Evolutionary conservation across 2,329 filamentous ascomycete genomes (phyloP), one percentile per base, ranked within the genome.

Genomic region (Neophaeococcomyces aloes): DNA sequence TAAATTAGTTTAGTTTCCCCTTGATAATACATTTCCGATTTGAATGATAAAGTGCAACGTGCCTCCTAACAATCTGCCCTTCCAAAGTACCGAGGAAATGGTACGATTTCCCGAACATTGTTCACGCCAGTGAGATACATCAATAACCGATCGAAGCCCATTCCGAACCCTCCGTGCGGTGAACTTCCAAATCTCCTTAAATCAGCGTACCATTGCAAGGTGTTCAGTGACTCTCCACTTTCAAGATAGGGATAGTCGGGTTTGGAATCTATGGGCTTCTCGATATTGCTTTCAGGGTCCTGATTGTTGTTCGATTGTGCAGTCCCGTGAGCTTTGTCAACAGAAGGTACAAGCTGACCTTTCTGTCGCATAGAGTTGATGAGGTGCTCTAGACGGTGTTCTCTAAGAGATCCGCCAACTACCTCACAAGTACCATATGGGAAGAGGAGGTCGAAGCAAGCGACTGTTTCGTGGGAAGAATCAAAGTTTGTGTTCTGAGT

Each of bases 131-230:
- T 77, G 44, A 95, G 70, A 65, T 94, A 94, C 58, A 82, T 81
- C 54, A 94, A 64, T 50, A 94, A 72, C 44, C 88, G 77, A 68
- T 95, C 88, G 59, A 94, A 93, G 7, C 88, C 88, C 45, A 95
- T 63, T 2, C 88, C 88, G 59, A 94, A 95, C 1, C 88, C 88
- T 32, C 88, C 88, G 57, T 94, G 88, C 29, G 86, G 86, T 44
- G 86, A 85, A 53, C 82, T 88, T n/a, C 88, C 88, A 76, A 86
- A 95, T 53, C 82, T 79, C 48, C 88, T 79, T 48, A 95, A 72
- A 61, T 95, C 87, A 18, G 86, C 69, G 60, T 94, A 95, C 88
- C 88, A 95, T 53, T 81, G 76, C 43, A 94, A 63, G 48, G 68
- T 67, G n/a, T 66, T 66, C 46, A 63, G 56, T 48, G 64, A 57